Evolutionary conservation across 2,329 filamentous ascomycete genomes (phyloP).

Genomic region (Salinomyces thailandicus): DNA sequence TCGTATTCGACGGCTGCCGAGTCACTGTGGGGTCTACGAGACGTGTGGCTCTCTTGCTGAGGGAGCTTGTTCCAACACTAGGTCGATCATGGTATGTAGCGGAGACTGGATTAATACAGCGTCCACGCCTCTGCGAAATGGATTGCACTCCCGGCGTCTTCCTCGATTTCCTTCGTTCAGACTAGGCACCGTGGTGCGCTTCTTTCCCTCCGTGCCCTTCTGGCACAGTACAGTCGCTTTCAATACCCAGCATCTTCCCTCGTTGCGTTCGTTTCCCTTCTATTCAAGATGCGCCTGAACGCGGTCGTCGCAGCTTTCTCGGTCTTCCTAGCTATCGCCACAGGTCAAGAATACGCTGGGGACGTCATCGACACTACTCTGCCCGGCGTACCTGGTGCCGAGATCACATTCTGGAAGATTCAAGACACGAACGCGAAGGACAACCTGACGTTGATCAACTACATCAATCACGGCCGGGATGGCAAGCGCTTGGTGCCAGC

Average conservation of each 20-base stretch:
- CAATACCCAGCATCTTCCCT: too few species aligned
- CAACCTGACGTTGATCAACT: conserved; percentile 27
- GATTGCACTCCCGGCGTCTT: too few species aligned
- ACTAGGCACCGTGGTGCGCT: too few species aligned
- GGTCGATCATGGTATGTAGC: not conserved
- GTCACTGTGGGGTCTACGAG: too few species aligned
- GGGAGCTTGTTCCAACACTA: not conserved
- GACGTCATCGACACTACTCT: conserved; percentile 23
- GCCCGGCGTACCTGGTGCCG: conserved; percentile 24
- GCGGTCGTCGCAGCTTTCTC: not conserved
- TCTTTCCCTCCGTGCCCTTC: too few species aligned
- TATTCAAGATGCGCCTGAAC: not conserved
- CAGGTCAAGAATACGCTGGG: conserved; percentile 25
- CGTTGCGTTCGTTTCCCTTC: not conserved
- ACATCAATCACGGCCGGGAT: conserved; percentile 20
- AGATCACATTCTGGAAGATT: conserved; percentile 27
- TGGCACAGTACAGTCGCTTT: too few species aligned
- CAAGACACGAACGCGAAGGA: conserved; percentile 11
- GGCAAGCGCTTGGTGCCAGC: conserved; percentile 16
- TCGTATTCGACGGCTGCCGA: too few species aligned
- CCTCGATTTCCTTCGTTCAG: too few species aligned
- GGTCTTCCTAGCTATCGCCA: conserved; percentile 2
- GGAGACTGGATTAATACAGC: too few species aligned
- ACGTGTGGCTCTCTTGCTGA: too few species aligned
- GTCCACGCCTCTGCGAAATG: too few species aligned